phyloP scores from a whole-genome alignment of 441 rosid species.

The Metrosideros polymorpha region DNA sequence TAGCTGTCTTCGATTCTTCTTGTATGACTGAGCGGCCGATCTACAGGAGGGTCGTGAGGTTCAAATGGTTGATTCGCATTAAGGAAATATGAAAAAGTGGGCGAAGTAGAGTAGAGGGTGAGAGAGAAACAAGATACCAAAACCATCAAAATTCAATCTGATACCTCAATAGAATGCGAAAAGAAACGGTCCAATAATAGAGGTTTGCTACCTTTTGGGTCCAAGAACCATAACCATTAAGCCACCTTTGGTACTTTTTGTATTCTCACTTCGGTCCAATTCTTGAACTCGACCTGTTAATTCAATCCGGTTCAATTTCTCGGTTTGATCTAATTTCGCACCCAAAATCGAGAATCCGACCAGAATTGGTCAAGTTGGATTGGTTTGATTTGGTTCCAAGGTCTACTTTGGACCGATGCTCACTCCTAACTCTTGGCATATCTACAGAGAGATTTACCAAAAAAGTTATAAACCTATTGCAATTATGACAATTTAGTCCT shows the following conservation, averaged over 20 bases:
- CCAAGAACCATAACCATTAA: background rate
- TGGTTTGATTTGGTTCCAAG: accelerated
- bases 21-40: background rate
- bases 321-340: background rate
- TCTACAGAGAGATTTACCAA: no score
- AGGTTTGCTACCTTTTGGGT: background rate
- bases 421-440: background rate
- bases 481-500: no score
- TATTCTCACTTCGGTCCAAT: no score
- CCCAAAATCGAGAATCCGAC: background rate
- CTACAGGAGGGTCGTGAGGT: background rate
- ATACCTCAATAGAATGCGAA: background rate
- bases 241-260: background rate
- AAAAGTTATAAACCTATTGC: no score
- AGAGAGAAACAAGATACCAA: background rate
- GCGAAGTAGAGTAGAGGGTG: background rate
- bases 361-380: background rate
- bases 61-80: background rate
- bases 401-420: background rate
- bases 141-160: background rate
- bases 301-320: background rate
- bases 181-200: background rate
- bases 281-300: no score
- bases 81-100: background rate
- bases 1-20: background rate